Conservation (phyloP, 306 rosid genomes). For the Prunus campanulata region DNA sequence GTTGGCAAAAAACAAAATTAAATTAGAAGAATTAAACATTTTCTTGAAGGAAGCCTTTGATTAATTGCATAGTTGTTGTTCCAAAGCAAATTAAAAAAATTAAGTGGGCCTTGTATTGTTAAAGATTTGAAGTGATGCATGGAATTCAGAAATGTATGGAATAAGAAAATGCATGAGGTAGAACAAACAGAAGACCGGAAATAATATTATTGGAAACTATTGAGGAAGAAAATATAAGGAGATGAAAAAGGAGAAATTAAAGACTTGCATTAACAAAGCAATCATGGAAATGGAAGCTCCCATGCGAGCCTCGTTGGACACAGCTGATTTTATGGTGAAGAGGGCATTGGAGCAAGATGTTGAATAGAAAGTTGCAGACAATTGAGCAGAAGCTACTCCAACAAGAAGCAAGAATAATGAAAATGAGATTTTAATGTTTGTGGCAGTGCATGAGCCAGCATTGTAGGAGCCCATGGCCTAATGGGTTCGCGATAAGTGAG, state of each 20-base stretch:
- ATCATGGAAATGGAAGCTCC: conserved; percentile 91
- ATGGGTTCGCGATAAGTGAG: not conserved
- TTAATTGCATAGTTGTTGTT: too few species aligned
- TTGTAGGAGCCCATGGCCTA: not conserved
- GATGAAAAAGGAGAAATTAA: not conserved
- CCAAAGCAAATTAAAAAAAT: too few species aligned
- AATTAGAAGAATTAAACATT: too few species aligned
- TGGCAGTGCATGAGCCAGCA: not conserved
- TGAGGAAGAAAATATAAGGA: not conserved
- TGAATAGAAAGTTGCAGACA: conserved; percentile 47
- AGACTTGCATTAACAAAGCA: conserved; percentile 73
- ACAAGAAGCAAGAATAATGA: conserved; percentile 9
- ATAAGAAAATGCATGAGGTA: not conserved
- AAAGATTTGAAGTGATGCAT: too few species aligned
- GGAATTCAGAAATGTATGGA: not conserved
- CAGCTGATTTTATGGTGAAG: conserved; percentile 50
- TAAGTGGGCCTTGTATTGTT: too few species aligned
- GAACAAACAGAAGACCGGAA: not conserved
- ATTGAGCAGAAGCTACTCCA: conserved; percentile 40
- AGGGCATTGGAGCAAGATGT: conserved; percentile 54
- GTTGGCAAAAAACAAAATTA: too few species aligned
- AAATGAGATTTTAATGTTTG: not conserved
- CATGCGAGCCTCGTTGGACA: conserved; percentile 58
- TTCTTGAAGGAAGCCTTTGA: too few species aligned
- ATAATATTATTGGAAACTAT: not conserved